phyloP scores from a whole-genome alignment of 1,284 basidiomycete species.

The Gymnopus androsaceus region DNA sequence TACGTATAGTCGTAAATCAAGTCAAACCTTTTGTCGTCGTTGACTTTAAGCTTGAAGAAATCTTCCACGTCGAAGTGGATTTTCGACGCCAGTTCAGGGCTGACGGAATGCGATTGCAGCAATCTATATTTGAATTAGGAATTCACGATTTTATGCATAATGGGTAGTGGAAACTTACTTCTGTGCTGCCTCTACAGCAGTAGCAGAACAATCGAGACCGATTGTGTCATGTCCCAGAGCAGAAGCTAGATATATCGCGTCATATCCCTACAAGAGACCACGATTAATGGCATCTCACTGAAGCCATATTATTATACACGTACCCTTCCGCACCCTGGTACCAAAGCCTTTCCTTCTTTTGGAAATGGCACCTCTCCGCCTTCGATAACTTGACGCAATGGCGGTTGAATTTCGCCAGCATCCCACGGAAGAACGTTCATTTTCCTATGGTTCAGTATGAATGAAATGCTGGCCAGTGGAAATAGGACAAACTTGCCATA shows the following conservation, averaged over 20 bases:
- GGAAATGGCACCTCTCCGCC: slow-evolving; percentile 52
- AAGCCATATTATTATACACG: slow-evolving; percentile 27
- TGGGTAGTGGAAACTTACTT: slow-evolving; percentile 35
- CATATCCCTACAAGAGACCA: slow-evolving; percentile 58
- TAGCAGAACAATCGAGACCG: slow-evolving; percentile 60
- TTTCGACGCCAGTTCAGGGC: no score
- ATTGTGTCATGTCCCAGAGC: slow-evolving; percentile 47
- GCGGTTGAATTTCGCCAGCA: slow-evolving; percentile 51
- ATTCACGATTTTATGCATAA: no score
- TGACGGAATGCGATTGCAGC: no score
- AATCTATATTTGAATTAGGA: no score
- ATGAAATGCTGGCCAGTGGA: neutral
- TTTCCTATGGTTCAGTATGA: slow-evolving; percentile 44
- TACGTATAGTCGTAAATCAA: no score
- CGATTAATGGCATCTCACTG: neutral
- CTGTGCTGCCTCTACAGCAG: slow-evolving; percentile 53
- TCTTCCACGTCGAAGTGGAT: no score
- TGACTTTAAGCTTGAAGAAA: no score
- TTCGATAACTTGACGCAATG: slow-evolving; percentile 55
- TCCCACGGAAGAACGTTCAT: slow-evolving; percentile 69
- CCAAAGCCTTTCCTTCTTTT: slow-evolving; percentile 54
- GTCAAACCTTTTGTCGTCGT: no score
- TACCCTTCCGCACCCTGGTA: slow-evolving; percentile 76
- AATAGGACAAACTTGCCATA: slow-evolving; percentile 3
- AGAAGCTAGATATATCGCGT: slow-evolving; percentile 56